Base-by-base conservation (phyloP, 495 filamentous ascomycete genomes). In the Evansstolkia leycettana region DNA sequence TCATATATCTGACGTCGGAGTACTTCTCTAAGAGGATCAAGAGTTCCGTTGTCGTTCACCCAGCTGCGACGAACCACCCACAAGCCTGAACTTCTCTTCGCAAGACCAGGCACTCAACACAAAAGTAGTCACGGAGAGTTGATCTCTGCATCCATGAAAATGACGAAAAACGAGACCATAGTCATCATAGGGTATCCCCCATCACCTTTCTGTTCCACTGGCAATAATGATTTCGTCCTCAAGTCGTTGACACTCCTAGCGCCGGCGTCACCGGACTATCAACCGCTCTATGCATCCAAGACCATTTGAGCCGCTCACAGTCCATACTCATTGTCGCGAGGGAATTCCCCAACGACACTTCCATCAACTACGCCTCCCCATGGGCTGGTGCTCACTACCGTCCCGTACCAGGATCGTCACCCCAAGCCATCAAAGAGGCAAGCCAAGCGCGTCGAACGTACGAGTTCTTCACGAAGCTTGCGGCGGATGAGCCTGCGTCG, bases 381-480 rank as follows among this genome's bases (percentile, higher is more conserved):
- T 80, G 75, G 76, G 76, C 64, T n/a, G 75, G 75, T 38, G 75
- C 71, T 5, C 74, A 73, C 47, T 73, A 75, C 55, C 67, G 74
- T 2, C 69, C 67, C 9, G 57, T 76, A 2, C 69, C 71, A 0
- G 68, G 67, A 2, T 44, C 52, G 1, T 52, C 58, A 0, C 41
- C 55, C 6, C 62, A 65, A 31, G 37, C 48, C n/a, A 29, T 50
- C 3, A 57, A 55, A 17, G 72, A 76, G 41, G 67, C 70, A 32
- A 47, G 42, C 32, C 57, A 74, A 50, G 64, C 73, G 1, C 50
- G 62, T 5, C 47, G 47, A 5, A 78, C 76, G 10, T 78, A 64
- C 44, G 33, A 54, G 2, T 59, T 61, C 41, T 64, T 80, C 62
- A 57, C 61, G 35, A 43, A 33, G 5, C 47, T 70, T 1, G 54